Conservation (phyloP, 257 asterid species). For the Echites panduratus region DNA sequence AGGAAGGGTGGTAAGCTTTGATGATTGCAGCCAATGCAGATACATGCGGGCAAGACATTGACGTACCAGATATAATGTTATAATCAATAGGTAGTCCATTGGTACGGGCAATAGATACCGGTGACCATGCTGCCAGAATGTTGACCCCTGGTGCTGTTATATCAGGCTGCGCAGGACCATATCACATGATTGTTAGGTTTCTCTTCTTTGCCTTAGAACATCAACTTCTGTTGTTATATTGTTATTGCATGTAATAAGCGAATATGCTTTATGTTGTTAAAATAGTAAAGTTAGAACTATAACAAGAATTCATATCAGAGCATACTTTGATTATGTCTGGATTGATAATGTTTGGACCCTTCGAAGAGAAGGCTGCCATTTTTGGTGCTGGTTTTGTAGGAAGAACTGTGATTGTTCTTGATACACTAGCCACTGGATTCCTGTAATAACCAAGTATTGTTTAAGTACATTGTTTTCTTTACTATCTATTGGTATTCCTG, state of each 20-base stretch:
- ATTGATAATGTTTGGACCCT: slow-evolving; percentile 50
- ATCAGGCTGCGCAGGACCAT: slow-evolving; percentile 41
- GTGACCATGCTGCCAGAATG: slow-evolving; percentile 66
- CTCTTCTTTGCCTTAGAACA: no score
- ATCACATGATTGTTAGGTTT: no score
- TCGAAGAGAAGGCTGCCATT: slow-evolving; percentile 40
- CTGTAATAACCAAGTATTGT: slow-evolving; percentile 18
- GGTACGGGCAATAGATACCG: slow-evolving; percentile 27
- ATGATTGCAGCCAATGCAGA: slow-evolving; percentile 54
- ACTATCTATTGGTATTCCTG: neutral
- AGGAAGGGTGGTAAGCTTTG: slow-evolving; percentile 46
- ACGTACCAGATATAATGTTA: slow-evolving; percentile 55
- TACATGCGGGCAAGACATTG: slow-evolving; percentile 64
- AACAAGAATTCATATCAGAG: neutral
- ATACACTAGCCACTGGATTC: slow-evolving; percentile 47
- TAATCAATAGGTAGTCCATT: slow-evolving; percentile 40
- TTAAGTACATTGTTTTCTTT: no score
- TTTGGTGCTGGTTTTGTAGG: slow-evolving; percentile 42
- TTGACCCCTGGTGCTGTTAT: slow-evolving; percentile 57
- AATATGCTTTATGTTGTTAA: neutral
- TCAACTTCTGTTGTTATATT: no score
- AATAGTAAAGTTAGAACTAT: neutral
- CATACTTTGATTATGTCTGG: slow-evolving; percentile 54
- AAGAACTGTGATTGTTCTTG: slow-evolving; percentile 26
- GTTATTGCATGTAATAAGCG: no score